phyloP scores from a whole-genome alignment of 2,329 filamentous ascomycete genomes.

The Beauveria caledonica region DNA sequence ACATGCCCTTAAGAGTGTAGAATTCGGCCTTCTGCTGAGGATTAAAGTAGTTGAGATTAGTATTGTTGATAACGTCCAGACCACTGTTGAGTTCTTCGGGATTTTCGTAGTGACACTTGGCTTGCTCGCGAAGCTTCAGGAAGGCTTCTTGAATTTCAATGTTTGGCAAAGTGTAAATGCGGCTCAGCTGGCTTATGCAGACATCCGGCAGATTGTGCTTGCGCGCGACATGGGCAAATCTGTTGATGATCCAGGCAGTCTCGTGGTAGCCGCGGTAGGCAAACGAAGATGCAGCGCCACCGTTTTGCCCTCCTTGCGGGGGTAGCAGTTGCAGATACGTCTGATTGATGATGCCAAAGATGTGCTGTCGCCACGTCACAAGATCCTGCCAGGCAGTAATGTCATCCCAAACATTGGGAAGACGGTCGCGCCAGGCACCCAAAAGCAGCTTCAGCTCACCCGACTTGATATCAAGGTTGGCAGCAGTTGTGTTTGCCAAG shows the following conservation, averaged over 20 bases:
- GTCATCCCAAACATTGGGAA: conserved; percentile 98
- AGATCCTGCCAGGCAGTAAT: conserved; percentile 99
- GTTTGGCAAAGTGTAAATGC: conserved; percentile 97
- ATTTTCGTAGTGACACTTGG: conserved; percentile 98
- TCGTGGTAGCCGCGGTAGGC: conserved; percentile 97
- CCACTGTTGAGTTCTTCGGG: conserved; percentile 84
- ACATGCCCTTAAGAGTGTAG: conserved; percentile 99
- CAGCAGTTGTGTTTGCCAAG: conserved; percentile 71
- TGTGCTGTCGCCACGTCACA: conserved; percentile 99
- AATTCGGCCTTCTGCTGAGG: conserved; percentile 96
- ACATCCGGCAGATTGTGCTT: conserved; percentile 97
- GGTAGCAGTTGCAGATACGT: conserved; percentile 85
- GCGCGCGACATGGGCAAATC: conserved; percentile 92
- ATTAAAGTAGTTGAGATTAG: conserved; percentile 97
- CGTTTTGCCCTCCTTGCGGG: conserved; percentile 63
- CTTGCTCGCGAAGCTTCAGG: conserved; percentile 95
- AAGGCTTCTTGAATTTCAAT: conserved; percentile 99
- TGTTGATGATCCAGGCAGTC: conserved; percentile 99
- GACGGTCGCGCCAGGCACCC: conserved; percentile 87
- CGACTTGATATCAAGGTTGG: conserved; percentile 87
- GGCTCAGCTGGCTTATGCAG: conserved; percentile 92
- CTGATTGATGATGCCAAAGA: conserved; percentile 93
- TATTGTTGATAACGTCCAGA: conserved; percentile 98
- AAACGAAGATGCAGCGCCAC: conserved; percentile 77
- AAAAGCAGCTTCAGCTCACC: conserved; percentile 90